These are phyloP conservation scores for Eucalyptus microcorys DNA, from an alignment of 345 rosid species.

Conservation along the genomic window DNA sequence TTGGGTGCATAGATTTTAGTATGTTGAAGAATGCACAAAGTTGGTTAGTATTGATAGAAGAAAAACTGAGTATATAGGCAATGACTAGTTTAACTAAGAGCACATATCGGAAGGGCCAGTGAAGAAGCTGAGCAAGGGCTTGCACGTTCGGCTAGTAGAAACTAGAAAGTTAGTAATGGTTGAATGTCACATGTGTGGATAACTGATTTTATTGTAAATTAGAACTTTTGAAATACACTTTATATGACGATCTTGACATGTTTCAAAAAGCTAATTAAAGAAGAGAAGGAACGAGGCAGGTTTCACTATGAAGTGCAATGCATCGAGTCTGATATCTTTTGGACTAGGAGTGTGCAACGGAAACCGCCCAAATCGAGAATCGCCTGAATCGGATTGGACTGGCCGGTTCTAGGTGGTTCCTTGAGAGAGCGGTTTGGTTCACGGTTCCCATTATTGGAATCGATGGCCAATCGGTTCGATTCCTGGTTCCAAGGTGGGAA, in stretches of 20 bases:
- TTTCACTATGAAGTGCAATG: neutral
- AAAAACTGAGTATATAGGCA: neutral
- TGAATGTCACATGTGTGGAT: neutral
- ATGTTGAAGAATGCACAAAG: neutral
- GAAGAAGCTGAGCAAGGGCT: neutral
- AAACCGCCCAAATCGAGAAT: rapidly evolving
- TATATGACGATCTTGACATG: neutral
- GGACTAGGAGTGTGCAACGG: neutral
- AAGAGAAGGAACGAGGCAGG: neutral
- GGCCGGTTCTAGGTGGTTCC: rapidly evolving
- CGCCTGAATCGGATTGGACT: rapidly evolving
- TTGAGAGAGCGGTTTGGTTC: too few relatives aligned
- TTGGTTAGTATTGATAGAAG: neutral
- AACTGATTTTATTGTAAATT: neutral
- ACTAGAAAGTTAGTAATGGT: neutral
- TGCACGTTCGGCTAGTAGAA: neutral
- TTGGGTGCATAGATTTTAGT: neutral
- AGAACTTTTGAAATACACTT: neutral
- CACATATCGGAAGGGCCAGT: neutral
- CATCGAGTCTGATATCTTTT: neutral
- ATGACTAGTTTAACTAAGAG: neutral
- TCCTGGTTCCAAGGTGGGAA: too few relatives aligned
- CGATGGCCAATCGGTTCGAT: rapidly evolving
- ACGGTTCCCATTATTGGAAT: too few relatives aligned
- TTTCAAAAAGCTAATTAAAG: too few relatives aligned